Evolutionary conservation across 2,329 filamentous ascomycete species (phyloP).

Genomic region (Penicillium glabrum): DNA sequence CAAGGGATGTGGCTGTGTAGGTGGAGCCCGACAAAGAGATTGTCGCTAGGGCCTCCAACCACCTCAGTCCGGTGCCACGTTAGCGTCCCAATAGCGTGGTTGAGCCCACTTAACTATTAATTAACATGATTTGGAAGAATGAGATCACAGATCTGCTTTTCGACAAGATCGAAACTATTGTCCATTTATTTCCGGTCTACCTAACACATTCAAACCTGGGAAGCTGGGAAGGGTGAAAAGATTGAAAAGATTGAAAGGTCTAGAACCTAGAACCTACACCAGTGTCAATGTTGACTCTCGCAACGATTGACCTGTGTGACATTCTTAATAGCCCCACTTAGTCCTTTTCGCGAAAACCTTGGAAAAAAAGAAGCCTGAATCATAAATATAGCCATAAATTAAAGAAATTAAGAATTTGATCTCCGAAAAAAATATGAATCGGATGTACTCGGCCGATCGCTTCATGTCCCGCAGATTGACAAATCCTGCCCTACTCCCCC

Average conservation of each 20-base stretch:
- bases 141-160: neutral
- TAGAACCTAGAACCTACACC: neutral
- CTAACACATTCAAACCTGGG: neutral
- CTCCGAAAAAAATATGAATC: neutral
- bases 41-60: constrained; percentile 1
- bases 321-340: constrained; percentile 4
- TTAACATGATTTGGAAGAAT: constrained; percentile 19
- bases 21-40: neutral
- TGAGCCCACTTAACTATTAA: constrained; percentile 6
- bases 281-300: neutral
- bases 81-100: constrained; percentile 17
- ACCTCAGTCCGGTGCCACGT: neutral
- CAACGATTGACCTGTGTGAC: constrained; percentile 10
- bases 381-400: neutral
- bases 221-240: neutral
- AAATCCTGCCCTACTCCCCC: neutral
- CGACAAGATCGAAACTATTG: no score
- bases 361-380: neutral
- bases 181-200: neutral
- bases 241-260: neutral
- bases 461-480: neutral
- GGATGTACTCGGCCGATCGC: constrained; percentile 2
- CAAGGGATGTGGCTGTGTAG: constrained; percentile 9
- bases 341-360: neutral
- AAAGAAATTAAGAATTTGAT: neutral